These are phyloP conservation scores for Ganoderma leucocontextum DNA, from an alignment of 1,284 basidiomycete species.

Conservation along the genomic window DNA sequence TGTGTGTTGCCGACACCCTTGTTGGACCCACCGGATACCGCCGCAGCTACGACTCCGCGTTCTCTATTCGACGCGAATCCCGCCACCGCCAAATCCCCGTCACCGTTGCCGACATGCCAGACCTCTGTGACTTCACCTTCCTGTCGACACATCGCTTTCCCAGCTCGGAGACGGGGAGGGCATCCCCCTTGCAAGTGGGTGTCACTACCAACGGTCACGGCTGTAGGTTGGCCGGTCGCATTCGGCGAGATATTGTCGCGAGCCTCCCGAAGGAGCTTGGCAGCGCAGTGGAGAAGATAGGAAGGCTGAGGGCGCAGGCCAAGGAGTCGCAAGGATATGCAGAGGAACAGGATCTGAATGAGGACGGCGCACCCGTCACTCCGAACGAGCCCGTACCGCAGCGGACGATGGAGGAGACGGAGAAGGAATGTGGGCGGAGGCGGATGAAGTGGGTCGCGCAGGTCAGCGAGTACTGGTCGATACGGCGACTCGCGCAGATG, in stretches of 20 bases:
- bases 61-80: slow-evolving; percentile 63
- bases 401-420: slow-evolving; percentile 55
- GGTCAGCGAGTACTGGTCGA: slow-evolving; percentile 94
- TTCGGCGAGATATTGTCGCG: slow-evolving; percentile 86
- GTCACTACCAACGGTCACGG: slow-evolving; percentile 94
- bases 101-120: slow-evolving; percentile 89
- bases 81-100: slow-evolving; percentile 72
- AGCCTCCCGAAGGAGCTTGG: slow-evolving; percentile 82
- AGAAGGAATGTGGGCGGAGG: slow-evolving; percentile 60
- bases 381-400: slow-evolving; percentile 86
- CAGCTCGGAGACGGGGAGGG: slow-evolving; percentile 51
- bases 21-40: slow-evolving; percentile 46
- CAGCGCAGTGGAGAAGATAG: slow-evolving; percentile 81
- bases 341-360: slow-evolving; percentile 52
- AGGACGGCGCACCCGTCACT: slow-evolving; percentile 66
- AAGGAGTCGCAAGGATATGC: slow-evolving; percentile 46
- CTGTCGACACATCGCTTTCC: slow-evolving; percentile 87
- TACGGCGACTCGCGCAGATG: slow-evolving; percentile 80
- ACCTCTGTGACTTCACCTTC: slow-evolving; percentile 92
- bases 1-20: slow-evolving; percentile 82
- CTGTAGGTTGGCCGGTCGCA: slow-evolving; percentile 84
- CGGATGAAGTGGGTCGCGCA: slow-evolving; percentile 91
- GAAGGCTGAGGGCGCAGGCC: slow-evolving; percentile 72
- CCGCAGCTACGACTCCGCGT: slow-evolving; percentile 61
- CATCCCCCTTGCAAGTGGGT: slow-evolving; percentile 82